Evolutionary conservation across 1,139 yeast species (phyloP).

Genomic region (Candida mesenterica): DNA sequence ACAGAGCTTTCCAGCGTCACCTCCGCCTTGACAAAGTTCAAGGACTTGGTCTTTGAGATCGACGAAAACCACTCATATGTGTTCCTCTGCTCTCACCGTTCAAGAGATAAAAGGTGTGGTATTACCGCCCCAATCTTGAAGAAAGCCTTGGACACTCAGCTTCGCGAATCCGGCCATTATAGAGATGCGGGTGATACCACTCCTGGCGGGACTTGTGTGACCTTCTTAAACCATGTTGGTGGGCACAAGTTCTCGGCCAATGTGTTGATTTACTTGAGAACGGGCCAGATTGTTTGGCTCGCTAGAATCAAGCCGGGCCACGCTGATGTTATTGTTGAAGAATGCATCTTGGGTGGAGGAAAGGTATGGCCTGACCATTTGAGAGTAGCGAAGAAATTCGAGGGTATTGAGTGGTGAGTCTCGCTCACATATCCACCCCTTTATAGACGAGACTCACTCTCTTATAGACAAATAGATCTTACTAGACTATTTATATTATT

Average conservation of each 20-base stretch:
- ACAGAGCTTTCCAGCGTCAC: constrained; percentile 1
- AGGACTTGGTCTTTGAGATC: constrained; percentile 18
- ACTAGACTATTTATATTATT: background rate
- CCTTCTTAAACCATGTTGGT: constrained; percentile 82
- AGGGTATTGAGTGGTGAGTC: constrained; percentile 53
- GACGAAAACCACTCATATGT: constrained; percentile 53
- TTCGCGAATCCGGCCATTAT: constrained; percentile 65
- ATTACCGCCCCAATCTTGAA: constrained; percentile 91
- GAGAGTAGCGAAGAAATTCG: constrained; percentile 58
- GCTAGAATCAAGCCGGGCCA: constrained; percentile 82
- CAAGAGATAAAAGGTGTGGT: constrained; percentile 93
- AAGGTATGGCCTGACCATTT: constrained; percentile 70
- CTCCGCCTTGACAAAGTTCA: constrained; percentile 11
- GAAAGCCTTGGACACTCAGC: constrained; percentile 69
- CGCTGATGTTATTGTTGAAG: constrained; percentile 69
- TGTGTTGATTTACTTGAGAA: constrained; percentile 66
- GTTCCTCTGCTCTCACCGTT: constrained; percentile 81
- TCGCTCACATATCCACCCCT: background rate
- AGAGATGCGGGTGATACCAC: constrained; percentile 74
- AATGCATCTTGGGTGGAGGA: constrained; percentile 62
- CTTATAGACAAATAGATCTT: background rate
- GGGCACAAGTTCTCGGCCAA: constrained; percentile 96
- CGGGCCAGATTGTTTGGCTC: constrained; percentile 83
- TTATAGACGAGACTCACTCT: background rate
- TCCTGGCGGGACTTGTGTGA: constrained; percentile 70